phyloP scores from a whole-genome alignment of 176 grass and related monocot genomes.

The Eragrostis curvula region DNA sequence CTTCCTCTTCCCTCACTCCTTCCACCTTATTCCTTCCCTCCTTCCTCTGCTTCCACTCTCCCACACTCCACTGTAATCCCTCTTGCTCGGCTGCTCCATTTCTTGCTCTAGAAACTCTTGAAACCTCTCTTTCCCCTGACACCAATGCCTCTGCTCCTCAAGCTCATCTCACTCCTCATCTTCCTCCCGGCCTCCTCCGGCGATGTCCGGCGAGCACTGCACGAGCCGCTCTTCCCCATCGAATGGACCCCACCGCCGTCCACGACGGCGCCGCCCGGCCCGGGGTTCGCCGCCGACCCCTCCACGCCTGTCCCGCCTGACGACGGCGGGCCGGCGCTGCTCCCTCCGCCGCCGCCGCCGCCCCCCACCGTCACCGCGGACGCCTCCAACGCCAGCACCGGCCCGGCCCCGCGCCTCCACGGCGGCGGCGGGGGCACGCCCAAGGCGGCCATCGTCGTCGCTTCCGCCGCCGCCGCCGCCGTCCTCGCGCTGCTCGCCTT shows the following conservation, averaged over 20 bases:
- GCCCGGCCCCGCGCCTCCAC: constrained; percentile 24
- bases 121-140: not conserved
- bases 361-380: constrained; percentile 52
- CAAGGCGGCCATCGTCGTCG: constrained; percentile 54
- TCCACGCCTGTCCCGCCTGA: constrained; percentile 42
- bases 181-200: not conserved
- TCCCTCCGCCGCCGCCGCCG: constrained; percentile 48
- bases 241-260: constrained; percentile 85
- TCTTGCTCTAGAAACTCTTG: not conserved
- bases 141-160: constrained; percentile 27
- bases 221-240: constrained; percentile 86
- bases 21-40: not conserved
- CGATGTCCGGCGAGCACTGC: constrained; percentile 54
- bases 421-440: constrained; percentile 34
- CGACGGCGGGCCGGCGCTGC: constrained; percentile 31
- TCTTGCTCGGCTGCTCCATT: not conserved
- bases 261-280: constrained; percentile 33
- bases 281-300: constrained; percentile 52
- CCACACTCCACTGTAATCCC: not conserved
- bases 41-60: not conserved
- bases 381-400: constrained; percentile 48
- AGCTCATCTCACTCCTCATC: not conserved
- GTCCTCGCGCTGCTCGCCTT: constrained; percentile 48
- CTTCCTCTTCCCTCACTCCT: constrained; percentile 32
- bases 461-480: constrained; percentile 42